Evolutionary conservation across 1,284 basidiomycete species (phyloP).

Genomic region (Leccinum subrobustum): DNA sequence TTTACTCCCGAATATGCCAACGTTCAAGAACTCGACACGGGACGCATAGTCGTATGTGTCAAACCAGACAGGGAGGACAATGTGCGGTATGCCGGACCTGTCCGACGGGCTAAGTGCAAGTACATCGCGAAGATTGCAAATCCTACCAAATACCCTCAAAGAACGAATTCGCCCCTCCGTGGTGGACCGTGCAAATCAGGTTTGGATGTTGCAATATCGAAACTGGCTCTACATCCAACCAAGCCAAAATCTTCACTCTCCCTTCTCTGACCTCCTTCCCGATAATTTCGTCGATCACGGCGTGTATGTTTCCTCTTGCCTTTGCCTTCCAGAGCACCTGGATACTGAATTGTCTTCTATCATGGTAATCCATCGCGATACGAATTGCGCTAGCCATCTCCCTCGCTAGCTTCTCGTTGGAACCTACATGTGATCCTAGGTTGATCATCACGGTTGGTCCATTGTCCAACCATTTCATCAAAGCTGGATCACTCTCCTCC

Average conservation of each 20-base stretch:
- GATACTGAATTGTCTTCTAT: background rate
- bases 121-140: background rate
- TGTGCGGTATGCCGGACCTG: constrained; percentile 10
- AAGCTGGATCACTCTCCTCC: constrained; percentile 7
- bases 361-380: constrained; percentile 9
- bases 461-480: constrained; percentile 14
- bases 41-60: constrained; percentile 19
- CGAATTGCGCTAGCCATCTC: constrained; percentile 14
- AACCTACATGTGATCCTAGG: constrained; percentile 1
- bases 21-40: constrained; percentile 14
- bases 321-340: constrained; percentile 15
- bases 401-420: background rate
- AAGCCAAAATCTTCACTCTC: constrained; percentile 1
- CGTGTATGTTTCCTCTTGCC: background rate
- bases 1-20: constrained; percentile 14
- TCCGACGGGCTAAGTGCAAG: background rate
- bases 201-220: constrained; percentile 17
- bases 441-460: constrained; percentile 15
- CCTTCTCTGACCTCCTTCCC: background rate
- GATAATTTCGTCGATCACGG: constrained; percentile 1
- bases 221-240: constrained; percentile 12
- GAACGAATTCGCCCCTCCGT: constrained; percentile 21
- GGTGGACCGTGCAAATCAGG: constrained; percentile 17
- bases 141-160: constrained; percentile 16
- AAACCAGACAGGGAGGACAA: constrained; percentile 15